Percentiles rank a stretch among this genome's conserved stretches.
Evolutionary conservation across 2,329 filamentous ascomycete species (phyloP).

Genomic region (Aspergillus flavus): DNA sequence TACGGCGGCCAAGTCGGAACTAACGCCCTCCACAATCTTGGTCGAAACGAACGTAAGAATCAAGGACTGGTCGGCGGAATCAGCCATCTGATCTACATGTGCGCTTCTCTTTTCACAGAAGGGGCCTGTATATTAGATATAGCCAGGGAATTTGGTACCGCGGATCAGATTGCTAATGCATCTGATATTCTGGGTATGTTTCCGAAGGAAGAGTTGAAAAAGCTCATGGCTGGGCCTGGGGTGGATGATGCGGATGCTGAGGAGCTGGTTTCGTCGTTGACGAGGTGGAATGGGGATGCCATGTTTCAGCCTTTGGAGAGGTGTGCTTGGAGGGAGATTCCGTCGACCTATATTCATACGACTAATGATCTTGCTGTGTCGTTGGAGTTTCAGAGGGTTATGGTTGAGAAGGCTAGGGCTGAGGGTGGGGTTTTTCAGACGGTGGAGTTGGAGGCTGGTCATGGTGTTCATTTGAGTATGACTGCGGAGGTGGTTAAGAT

Average conservation of each 20-base stretch:
- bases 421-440: slow-evolving; percentile 1
- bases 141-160: neutral
- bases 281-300: neutral
- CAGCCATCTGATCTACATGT: neutral
- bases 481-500: slow-evolving; percentile 7
- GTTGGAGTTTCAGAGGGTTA: slow-evolving; percentile 7
- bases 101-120: neutral
- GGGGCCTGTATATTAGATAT: neutral
- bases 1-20: slow-evolving; percentile 16
- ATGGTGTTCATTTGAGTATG: slow-evolving; percentile 7
- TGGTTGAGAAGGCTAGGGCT: slow-evolving; percentile 2
- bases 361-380: slow-evolving; percentile 8
- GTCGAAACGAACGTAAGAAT: neutral
- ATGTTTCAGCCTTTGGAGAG: neutral
- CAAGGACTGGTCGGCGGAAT: neutral
- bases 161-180: neutral
- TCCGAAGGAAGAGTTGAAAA: neutral
- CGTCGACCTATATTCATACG: slow-evolving; percentile 4
- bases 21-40: slow-evolving; percentile 6
- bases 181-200: neutral
- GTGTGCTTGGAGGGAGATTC: slow-evolving; percentile 5
- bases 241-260: neutral
- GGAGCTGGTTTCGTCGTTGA: neutral
- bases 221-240: neutral
- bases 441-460: slow-evolving; percentile 8